Percentiles rank a stretch among this genome's conserved stretches.
Evolutionary conservation across 371 early-diverging fungal species (phyloP).

Genomic region (Haplosporangium sp.): DNA sequence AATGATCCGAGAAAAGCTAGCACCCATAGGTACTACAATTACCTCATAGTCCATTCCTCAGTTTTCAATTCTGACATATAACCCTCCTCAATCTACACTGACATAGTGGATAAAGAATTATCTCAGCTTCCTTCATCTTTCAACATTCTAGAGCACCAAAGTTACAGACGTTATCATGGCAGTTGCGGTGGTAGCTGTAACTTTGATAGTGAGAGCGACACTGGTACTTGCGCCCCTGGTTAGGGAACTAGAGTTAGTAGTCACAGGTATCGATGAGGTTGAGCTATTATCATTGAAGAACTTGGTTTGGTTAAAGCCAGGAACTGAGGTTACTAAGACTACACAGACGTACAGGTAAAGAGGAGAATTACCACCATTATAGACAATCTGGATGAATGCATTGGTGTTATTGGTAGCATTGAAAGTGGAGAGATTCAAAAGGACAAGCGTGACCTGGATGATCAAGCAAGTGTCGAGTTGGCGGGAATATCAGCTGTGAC

Average conservation of each 20-base stretch:
- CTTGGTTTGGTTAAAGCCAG: constrained; percentile 58
- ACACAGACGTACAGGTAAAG: constrained; percentile 75
- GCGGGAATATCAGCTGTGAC: constrained; percentile 50
- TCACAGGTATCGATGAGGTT: not conserved
- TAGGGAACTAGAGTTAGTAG: not conserved
- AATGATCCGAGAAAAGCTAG: not conserved
- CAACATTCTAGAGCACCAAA: constrained; percentile 15
- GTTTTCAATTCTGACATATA: no score
- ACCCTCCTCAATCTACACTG: no score
- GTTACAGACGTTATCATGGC: constrained; percentile 20
- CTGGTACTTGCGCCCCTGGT: constrained; percentile 9
- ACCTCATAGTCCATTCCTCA: not conserved
- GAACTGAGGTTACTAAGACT: constrained; percentile 53
- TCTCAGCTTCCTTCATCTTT: not conserved
- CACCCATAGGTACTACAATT: not conserved
- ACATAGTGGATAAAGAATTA: not conserved
- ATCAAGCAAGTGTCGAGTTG: constrained; percentile 24
- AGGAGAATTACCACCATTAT: constrained; percentile 67
- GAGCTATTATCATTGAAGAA: constrained; percentile 59
- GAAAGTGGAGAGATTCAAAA: constrained; percentile 51
- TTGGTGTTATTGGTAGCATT: constrained; percentile 59
- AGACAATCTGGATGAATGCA: constrained; percentile 69
- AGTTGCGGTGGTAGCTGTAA: constrained; percentile 14
- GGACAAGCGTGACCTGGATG: constrained; percentile 64
- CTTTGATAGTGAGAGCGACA: constrained; percentile 12